Percentiles rank a stretch among this genome's conserved stretches.
Evolutionary conservation across 2,329 filamentous ascomycete species (phyloP).

Genomic region (Fusarium globosum): DNA sequence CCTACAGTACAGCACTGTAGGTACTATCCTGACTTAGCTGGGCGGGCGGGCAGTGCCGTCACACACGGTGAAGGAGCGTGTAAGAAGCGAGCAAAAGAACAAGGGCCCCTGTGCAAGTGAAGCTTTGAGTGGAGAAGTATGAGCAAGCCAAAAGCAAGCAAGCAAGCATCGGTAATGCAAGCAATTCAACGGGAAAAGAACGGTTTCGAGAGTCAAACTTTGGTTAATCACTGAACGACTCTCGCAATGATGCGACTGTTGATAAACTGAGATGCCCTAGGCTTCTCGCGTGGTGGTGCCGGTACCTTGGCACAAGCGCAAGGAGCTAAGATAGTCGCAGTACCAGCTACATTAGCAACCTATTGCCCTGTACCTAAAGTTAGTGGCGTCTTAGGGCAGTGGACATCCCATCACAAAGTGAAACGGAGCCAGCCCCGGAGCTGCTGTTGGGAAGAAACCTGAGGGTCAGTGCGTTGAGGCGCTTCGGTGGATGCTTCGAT

Average conservation of each 20-base stretch:
- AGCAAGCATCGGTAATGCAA: constrained; percentile 41
- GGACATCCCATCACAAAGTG: constrained; percentile 18
- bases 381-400: constrained; percentile 31
- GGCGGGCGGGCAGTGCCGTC: constrained; percentile 44
- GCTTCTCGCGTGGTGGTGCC: constrained; percentile 25
- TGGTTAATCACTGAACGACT: constrained; percentile 1
- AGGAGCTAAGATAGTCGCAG: constrained; percentile 19
- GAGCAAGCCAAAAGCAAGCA: constrained; percentile 33
- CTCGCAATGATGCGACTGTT: constrained; percentile 15
- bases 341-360: background rate
- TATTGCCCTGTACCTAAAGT: constrained; percentile 1
- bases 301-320: constrained; percentile 33
- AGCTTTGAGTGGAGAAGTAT: constrained; percentile 25
- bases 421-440: constrained; percentile 17
- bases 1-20: background rate
- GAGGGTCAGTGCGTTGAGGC: constrained; percentile 35
- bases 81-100: constrained; percentile 32
- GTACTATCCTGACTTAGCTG: constrained; percentile 38
- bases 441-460: constrained; percentile 19
- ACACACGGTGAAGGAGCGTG: constrained; percentile 41
- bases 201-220: constrained; percentile 7
- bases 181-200: constrained; percentile 28
- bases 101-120: constrained; percentile 29
- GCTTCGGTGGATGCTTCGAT: constrained; percentile 42
- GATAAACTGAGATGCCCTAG: constrained; percentile 7